These are phyloP conservation scores for Nicotiana paniculata DNA, from an alignment of 257 asterid genomes.

Conservation along the genomic window DNA sequence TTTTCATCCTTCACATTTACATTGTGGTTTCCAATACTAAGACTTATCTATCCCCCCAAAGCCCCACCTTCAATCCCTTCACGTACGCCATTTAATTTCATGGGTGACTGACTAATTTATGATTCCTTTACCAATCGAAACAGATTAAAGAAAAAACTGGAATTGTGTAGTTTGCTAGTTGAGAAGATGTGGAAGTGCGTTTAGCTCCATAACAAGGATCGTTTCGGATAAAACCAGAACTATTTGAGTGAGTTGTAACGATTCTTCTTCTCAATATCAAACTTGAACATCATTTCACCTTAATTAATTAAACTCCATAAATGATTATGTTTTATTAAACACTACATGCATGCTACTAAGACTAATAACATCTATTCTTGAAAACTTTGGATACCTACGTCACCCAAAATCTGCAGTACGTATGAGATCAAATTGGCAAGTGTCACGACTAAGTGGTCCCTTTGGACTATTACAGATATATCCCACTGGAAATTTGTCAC, in stretches of 20 bases:
- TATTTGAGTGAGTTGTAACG: not conserved
- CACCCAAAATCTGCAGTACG: not conserved
- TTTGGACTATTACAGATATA: not conserved
- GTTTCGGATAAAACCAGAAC: too few species aligned
- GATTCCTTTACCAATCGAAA: not conserved
- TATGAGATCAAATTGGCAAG: not conserved
- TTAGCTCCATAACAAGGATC: too few species aligned
- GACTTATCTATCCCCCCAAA: not conserved
- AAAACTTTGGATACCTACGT: not conserved
- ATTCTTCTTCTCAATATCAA: not conserved
- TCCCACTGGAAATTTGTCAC: not conserved
- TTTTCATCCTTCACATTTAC: constrained; percentile 6
- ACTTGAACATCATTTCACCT: not conserved
- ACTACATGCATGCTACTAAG: not conserved
- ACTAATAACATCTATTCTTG: not conserved
- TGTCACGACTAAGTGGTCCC: not conserved
- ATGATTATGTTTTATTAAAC: not conserved
- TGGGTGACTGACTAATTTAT: not conserved
- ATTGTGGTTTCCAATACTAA: not conserved
- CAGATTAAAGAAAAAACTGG: too few species aligned
- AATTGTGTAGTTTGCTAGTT: too few species aligned
- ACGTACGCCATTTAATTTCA: not conserved
- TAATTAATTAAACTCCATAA: not conserved
- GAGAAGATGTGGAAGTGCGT: too few species aligned
- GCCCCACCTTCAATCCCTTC: not conserved